These are phyloP conservation scores for Teratosphaeriaceae sp. DNA, from an alignment of 2,329 filamentous ascomycete species.

Conservation along the genomic window DNA sequence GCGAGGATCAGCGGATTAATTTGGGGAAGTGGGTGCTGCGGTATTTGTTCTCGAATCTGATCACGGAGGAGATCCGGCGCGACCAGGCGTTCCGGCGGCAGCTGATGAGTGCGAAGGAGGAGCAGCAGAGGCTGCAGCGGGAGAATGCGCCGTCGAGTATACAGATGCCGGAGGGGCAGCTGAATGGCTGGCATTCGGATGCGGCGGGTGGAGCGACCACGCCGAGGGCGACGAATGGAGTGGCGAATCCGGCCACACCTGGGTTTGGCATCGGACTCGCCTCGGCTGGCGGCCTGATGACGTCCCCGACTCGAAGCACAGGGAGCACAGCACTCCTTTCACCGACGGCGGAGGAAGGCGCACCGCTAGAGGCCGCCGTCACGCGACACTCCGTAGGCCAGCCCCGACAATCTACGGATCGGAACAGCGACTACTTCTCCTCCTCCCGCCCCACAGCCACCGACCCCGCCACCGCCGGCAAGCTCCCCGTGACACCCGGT, in stretches of 20 bases:
- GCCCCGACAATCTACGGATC: conserved; percentile 53
- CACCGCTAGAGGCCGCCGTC: conserved; percentile 49
- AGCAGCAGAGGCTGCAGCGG: conserved; percentile 50
- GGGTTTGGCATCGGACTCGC: conserved; percentile 67
- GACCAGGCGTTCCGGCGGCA: conserved; percentile 68
- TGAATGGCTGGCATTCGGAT: conserved; percentile 38
- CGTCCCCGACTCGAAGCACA: conserved; percentile 28
- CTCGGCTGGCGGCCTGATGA: conserved; percentile 26
- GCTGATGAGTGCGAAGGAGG: conserved; percentile 57
- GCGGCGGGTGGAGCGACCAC: conserved; percentile 44
- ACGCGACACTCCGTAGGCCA: conserved; percentile 46
- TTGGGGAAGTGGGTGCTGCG: conserved; percentile 94
- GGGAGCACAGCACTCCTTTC: conserved; percentile 20
- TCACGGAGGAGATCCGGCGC: conserved; percentile 82
- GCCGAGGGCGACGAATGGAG: conserved; percentile 56
- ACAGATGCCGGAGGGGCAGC: conserved; percentile 41
- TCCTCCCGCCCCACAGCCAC: conserved; percentile 47
- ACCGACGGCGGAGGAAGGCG: conserved; percentile 37
- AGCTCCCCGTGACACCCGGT: conserved; percentile 26
- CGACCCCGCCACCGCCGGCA: conserved; percentile 23
- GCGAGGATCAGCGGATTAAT: conserved; percentile 94
- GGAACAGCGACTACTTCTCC: conserved; percentile 69
- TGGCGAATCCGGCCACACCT: conserved; percentile 56
- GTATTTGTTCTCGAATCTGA: conserved; percentile 81
- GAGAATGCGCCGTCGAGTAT: conserved; percentile 57